Evolutionary conservation across 106 monocot species (phyloP).

Genomic region (Vanilla planifolia): DNA sequence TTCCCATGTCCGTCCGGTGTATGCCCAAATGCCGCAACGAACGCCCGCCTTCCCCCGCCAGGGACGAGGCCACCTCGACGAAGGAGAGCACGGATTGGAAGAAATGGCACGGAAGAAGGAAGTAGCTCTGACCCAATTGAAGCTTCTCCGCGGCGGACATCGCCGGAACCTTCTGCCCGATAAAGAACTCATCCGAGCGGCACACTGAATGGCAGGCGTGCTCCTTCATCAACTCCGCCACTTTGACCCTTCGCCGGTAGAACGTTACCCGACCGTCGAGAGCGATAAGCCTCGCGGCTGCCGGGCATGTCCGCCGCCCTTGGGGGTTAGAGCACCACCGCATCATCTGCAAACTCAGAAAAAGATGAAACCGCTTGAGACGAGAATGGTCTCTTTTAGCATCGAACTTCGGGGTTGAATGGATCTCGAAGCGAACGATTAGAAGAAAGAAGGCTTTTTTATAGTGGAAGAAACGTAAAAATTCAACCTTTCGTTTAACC

Average conservation of each 20-base stretch:
- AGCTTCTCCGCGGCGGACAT: slow-evolving; percentile 41
- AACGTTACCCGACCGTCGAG: slow-evolving; percentile 48
- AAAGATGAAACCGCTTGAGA: too few relatives aligned
- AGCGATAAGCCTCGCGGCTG: slow-evolving; percentile 20
- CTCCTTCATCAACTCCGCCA: slow-evolving; percentile 43
- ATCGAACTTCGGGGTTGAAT: too few relatives aligned
- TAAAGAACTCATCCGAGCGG: slow-evolving; percentile 62
- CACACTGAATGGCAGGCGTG: slow-evolving; percentile 60
- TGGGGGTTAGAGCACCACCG: background rate
- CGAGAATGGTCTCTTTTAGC: too few relatives aligned
- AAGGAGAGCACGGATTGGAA: slow-evolving; percentile 87
- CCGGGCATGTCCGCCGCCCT: background rate
- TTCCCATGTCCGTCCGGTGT: slow-evolving; percentile 39
- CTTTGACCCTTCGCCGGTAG: slow-evolving; percentile 42
- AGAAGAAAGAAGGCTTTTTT: too few relatives aligned
- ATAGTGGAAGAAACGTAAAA: too few relatives aligned
- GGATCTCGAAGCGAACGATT: too few relatives aligned
- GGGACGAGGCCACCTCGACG: slow-evolving; percentile 41
- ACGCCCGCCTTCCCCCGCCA: slow-evolving; percentile 2
- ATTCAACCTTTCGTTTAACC: too few relatives aligned
- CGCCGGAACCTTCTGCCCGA: slow-evolving; percentile 63
- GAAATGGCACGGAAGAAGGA: slow-evolving; percentile 70
- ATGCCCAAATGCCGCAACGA: slow-evolving; percentile 43
- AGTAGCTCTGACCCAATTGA: slow-evolving; percentile 59
- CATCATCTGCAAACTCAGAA: slow-evolving; percentile 1